phyloP scores from a whole-genome alignment of 225 moss, liverwort and hornwort genomes.

The Marchantia polymorpha region DNA sequence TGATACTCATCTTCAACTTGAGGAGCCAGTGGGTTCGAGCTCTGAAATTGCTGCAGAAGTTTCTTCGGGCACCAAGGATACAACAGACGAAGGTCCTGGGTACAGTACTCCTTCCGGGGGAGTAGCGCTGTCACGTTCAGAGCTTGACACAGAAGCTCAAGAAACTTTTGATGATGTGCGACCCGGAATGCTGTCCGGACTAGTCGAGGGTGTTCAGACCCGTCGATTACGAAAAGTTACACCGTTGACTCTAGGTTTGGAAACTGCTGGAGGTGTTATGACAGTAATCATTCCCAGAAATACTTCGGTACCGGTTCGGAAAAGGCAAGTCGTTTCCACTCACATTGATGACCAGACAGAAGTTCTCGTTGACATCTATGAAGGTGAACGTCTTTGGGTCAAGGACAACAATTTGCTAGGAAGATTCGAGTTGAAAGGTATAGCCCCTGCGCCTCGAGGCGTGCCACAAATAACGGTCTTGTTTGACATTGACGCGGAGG shows the following conservation, averaged over 20 bases:
- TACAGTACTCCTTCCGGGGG: neutral
- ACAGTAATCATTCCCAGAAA: slow-evolving; percentile 63
- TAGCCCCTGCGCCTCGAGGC: slow-evolving; percentile 61
- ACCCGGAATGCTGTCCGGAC: neutral
- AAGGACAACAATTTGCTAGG: slow-evolving; percentile 56
- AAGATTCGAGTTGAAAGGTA: slow-evolving; percentile 61
- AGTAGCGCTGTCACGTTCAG: slow-evolving; percentile 17
- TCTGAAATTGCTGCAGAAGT: too few species aligned
- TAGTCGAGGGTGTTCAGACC: neutral
- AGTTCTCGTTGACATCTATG: slow-evolving; percentile 55
- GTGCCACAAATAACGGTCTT: slow-evolving; percentile 56
- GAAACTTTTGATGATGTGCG: neutral
- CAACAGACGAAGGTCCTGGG: neutral
- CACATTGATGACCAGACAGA: slow-evolving; percentile 61
- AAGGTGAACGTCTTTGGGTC: slow-evolving; percentile 78
- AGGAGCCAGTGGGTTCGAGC: neutral
- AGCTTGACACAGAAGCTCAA: neutral
- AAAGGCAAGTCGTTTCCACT: slow-evolving; percentile 62
- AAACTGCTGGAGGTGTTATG: slow-evolving; percentile 67
- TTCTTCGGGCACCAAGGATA: neutral
- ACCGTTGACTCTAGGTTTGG: slow-evolving; percentile 61
- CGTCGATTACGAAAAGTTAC: slow-evolving; percentile 32
- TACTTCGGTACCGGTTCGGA: slow-evolving; percentile 62
- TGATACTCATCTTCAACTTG: neutral
- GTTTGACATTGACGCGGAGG: slow-evolving; percentile 58